Conservation (phyloP, 768 basidiomycete genomes). For the Tephrocybe rancida region DNA sequence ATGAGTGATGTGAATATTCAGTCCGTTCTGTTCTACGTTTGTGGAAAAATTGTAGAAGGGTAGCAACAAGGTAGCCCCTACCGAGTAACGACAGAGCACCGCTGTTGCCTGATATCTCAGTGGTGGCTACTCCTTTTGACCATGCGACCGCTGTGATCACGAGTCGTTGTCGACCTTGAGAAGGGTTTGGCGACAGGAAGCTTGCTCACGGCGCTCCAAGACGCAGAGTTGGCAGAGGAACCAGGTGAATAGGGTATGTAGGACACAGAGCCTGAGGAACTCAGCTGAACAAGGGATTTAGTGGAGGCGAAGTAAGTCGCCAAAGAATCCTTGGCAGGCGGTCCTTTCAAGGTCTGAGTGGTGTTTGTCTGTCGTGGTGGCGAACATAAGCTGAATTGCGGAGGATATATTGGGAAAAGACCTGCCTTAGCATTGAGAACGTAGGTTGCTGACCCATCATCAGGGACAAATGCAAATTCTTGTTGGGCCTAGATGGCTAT, state of each 20-base stretch:
- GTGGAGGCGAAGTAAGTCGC: constrained; percentile 68
- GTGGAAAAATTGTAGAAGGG: no score
- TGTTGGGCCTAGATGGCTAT: constrained; percentile 53
- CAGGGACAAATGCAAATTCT: constrained; percentile 77
- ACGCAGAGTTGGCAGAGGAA: constrained; percentile 42
- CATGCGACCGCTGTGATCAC: not conserved
- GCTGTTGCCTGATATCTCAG: constrained; percentile 9
- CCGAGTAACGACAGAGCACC: constrained; percentile 5
- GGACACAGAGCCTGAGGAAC: constrained; percentile 59
- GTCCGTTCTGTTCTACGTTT: no score
- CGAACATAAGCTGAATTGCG: not conserved
- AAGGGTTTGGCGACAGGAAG: constrained; percentile 47
- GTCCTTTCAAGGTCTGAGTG: constrained; percentile 62
- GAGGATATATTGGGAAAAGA: not conserved
- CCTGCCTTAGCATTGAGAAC: constrained; percentile 68
- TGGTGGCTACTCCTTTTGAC: constrained; percentile 13
- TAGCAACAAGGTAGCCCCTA: no score
- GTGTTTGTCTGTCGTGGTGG: constrained; percentile 55
- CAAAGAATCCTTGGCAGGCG: constrained; percentile 56
- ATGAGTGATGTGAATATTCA: no score
- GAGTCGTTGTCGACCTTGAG: not conserved
- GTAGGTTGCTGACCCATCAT: constrained; percentile 71
- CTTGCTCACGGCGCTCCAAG: constrained; percentile 49
- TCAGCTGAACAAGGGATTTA: constrained; percentile 66
- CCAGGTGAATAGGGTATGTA: constrained; percentile 60